A percentile compares a stretch with the other conserved stretches of the same genome.
Conservation (phyloP, 1,284 basidiomycete genomes). For the Cutaneotrichosporon daszewskae region DNA sequence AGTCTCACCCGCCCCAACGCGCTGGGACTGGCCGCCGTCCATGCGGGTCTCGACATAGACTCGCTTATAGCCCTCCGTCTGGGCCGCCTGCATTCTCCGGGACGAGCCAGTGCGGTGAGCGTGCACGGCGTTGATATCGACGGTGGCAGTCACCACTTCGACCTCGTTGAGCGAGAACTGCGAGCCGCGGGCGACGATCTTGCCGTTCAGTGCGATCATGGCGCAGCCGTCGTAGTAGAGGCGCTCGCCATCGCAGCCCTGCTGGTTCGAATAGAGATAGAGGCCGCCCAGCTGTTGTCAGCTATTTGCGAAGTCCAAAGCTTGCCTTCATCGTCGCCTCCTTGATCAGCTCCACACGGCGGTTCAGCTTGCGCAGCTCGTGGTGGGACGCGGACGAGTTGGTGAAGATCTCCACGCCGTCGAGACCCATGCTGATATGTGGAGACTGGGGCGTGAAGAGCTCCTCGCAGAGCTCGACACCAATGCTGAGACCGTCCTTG, state of each 20-base stretch:
- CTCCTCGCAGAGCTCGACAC: constrained; percentile 94
- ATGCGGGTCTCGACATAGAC: constrained; percentile 72
- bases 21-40: constrained; percentile 53
- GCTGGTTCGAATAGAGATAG: constrained; percentile 97
- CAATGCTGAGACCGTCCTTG: constrained; percentile 80
- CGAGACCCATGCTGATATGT: constrained; percentile 92
- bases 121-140: constrained; percentile 91
- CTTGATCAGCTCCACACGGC: constrained; percentile 88
- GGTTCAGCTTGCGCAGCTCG: constrained; percentile 88
- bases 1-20: constrained; percentile 62
- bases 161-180: constrained; percentile 95
- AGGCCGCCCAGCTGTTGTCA: constrained; percentile 75
- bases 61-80: constrained; percentile 65
- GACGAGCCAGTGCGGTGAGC: constrained; percentile 75
- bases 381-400: constrained; percentile 98
- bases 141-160: constrained; percentile 88
- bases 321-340: constrained; percentile 88
- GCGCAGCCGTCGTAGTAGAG: constrained; percentile 97
- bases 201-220: constrained; percentile 91
- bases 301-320: constrained; percentile 1
- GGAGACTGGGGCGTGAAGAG: constrained; percentile 96
- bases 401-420: constrained; percentile 97
- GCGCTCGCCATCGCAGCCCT: constrained; percentile 96
- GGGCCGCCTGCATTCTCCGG: constrained; percentile 82
- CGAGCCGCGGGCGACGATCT: constrained; percentile 85